Evolutionary conservation across 805 yeast species (phyloP), one percentile per base, ranked within the genome.

Genomic region (Kodamaea sagamina): DNA sequence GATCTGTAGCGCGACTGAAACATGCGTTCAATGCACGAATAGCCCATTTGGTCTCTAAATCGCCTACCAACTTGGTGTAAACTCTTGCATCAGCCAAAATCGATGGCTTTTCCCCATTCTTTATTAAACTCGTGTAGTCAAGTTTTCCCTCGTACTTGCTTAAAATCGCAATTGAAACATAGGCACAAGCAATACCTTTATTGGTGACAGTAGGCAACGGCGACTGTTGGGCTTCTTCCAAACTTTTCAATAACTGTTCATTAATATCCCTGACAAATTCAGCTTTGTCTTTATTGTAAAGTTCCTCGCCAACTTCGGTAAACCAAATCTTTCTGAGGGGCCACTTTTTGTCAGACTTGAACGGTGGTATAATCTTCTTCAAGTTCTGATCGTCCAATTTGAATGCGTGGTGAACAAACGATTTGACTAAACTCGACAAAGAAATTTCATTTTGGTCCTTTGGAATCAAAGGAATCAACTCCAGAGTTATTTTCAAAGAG

Each of bases 391-490:
- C 36, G 26, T 44, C 38, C 22, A 44, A 17, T 2, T 56, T 61
- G 8, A 72, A 54, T 18, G 74, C 67, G 48, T 78, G 81, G 1
- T 50, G 47, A 29, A 81, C 70, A 42, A 80, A 73, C 0, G 84
- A 75, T 6, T 63, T 59, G 5, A 84, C 66, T 44, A 81, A 66
- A 3, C 70, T 65, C 2, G 65, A 46, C 29, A 89, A 67, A 0
- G 86, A 78, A 1, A 49, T 12, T 55, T 92, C 98, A 52, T 89
- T 87, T 36, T 81, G 78, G 54, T 92, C 98, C 52, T 86, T 89
- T 0, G 77, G 41, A 3, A 84, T 68, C n/a, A 81, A 63, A 2
- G 84, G 71, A 1, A 73, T 49, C 26, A 88, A 55, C 0, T 64
- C 71, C 1, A 63, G 54, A 2, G 77, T 59, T 3, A 84, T 62